Evolutionary conservation across 306 rosid species (phyloP).

Genomic region (Luffa acutangula): DNA sequence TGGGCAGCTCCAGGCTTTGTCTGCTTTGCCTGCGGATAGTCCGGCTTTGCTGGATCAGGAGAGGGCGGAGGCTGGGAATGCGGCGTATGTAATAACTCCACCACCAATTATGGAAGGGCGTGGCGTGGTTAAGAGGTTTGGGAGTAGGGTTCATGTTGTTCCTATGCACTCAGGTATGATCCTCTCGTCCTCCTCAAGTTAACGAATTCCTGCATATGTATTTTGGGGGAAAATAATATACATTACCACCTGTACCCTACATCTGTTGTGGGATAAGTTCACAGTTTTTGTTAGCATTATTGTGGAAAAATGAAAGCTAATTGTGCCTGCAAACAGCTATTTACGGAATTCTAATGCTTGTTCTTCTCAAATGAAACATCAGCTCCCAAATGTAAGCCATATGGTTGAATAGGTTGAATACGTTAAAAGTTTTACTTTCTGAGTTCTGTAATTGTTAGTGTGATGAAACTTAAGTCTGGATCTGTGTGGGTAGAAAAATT

Average conservation of each 20-base stretch:
- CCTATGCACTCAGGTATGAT: conserved; percentile 89
- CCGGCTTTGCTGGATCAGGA: conserved; percentile 59
- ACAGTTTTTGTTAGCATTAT: not conserved
- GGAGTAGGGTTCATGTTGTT: conserved; percentile 67
- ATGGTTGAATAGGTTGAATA: not conserved
- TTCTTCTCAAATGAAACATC: not conserved
- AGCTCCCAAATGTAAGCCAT: not conserved
- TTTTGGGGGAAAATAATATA: not conserved
- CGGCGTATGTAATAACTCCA: conserved; percentile 56
- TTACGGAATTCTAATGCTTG: not conserved
- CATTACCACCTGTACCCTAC: not conserved
- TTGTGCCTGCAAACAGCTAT: not conserved
- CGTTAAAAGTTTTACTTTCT: not conserved
- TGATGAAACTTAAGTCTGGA: not conserved
- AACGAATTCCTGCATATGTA: not conserved
- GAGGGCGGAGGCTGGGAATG: conserved; percentile 35
- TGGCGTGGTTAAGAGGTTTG: conserved; percentile 83
- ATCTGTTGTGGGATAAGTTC: not conserved
- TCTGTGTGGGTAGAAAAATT: not conserved
- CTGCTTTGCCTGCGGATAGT: conserved; percentile 59
- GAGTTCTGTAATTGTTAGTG: not conserved
- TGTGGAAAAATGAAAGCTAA: not conserved
- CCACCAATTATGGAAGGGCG: conserved; percentile 81
- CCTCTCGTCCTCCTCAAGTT: not conserved
- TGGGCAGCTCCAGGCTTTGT: conserved; percentile 93